Evolutionary conservation across 106 monocot species (phyloP).

Genomic region (Phalaenopsis aphrodite): DNA sequence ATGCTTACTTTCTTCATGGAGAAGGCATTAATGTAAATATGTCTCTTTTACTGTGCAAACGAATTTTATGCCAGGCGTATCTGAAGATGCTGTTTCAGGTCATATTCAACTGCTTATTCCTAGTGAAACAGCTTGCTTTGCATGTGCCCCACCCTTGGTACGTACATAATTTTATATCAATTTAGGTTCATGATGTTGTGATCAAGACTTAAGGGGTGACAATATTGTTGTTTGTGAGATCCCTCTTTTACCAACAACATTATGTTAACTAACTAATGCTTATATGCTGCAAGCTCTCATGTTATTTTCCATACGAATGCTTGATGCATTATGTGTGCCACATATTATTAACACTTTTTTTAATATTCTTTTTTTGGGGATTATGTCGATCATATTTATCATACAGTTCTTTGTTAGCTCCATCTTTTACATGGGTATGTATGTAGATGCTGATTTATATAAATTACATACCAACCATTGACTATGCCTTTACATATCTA

Average conservation of each 20-base stretch:
- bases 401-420: not conserved
- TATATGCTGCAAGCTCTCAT: not conserved
- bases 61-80: constrained; percentile 60
- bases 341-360: not conserved
- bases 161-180: constrained; percentile 3
- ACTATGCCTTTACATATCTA: no score
- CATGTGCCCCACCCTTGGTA: constrained; percentile 92
- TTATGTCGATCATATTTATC: not conserved
- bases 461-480: no score
- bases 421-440: no score
- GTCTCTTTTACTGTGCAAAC: not conserved
- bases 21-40: not conserved
- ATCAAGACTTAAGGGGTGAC: not conserved
- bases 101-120: constrained; percentile 92
- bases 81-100: constrained; percentile 99
- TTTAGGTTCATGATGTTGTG: not conserved
- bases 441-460: no score
- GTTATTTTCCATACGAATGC: not conserved
- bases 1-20: not conserved
- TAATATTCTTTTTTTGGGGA: not conserved
- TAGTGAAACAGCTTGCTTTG: constrained; percentile 96
- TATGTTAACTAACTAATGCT: not conserved
- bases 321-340: not conserved
- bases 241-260: not conserved
- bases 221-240: not conserved